A percentile compares a stretch with the other conserved stretches of the same genome.
These are phyloP conservation scores for Colletotrichum sp. DNA, from an alignment of 2,329 filamentous ascomycete species.

Conservation along the genomic window DNA sequence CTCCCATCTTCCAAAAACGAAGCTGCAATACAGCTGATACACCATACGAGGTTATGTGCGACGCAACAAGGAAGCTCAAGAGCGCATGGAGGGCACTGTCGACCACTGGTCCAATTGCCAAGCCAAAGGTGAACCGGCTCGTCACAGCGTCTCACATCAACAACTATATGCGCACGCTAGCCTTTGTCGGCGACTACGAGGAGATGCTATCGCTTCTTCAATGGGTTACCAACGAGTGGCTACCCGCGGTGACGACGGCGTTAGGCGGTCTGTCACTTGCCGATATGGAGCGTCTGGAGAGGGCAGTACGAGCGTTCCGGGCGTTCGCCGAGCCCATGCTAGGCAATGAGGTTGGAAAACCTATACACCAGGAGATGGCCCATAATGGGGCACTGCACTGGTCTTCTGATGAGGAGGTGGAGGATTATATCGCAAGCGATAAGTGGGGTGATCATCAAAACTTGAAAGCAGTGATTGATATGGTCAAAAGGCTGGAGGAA, in stretches of 20 bases:
- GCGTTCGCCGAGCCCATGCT: constrained; percentile 51
- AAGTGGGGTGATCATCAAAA: constrained; percentile 2
- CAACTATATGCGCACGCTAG: constrained; percentile 67
- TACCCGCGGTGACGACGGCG: constrained; percentile 32
- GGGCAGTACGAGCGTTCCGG: constrained; percentile 51
- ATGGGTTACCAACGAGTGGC: constrained; percentile 63
- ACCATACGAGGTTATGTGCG: background rate
- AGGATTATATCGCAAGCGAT: constrained; percentile 32
- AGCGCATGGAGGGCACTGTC: background rate
- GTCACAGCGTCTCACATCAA: constrained; percentile 47
- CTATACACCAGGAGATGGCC: constrained; percentile 25
- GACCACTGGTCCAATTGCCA: background rate
- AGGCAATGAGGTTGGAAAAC: constrained; percentile 31
- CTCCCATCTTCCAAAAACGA: background rate
- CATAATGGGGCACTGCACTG: constrained; percentile 29
- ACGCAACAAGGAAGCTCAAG: background rate
- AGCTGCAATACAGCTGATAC: background rate
- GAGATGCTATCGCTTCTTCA: constrained; percentile 61
- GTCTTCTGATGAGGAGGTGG: constrained; percentile 42
- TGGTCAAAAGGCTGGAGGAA: background rate
- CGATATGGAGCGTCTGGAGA: constrained; percentile 29
- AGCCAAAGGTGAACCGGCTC: background rate
- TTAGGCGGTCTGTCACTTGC: constrained; percentile 31
- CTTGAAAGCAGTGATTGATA: background rate
- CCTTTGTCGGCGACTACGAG: constrained; percentile 61